Evolutionary conservation across 2,329 filamentous ascomycete genomes (phyloP).

Genomic region (Phaeophleospora eucalypticola): DNA sequence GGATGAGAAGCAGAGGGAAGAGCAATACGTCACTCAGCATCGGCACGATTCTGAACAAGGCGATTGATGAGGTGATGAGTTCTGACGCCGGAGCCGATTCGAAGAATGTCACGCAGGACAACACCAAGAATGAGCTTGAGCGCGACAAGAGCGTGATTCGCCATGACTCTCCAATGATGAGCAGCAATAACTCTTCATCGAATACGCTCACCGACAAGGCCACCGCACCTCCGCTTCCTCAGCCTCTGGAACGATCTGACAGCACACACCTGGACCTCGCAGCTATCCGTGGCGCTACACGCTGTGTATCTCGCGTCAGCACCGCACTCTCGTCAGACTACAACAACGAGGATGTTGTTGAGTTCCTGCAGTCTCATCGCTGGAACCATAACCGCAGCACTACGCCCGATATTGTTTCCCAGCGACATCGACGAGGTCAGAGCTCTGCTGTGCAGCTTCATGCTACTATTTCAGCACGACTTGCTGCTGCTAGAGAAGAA

Average conservation of each 20-base stretch:
- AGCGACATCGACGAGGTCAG: neutral
- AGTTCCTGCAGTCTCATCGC: constrained; percentile 1
- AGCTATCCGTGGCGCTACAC: constrained; percentile 2
- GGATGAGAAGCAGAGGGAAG: constrained; percentile 3
- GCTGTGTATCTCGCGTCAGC: constrained; percentile 3
- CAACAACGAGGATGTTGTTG: neutral
- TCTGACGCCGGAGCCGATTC: neutral
- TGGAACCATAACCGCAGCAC: constrained; percentile 4
- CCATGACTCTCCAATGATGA: neutral
- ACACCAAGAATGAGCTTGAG: too few species aligned
- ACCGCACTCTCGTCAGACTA: neutral
- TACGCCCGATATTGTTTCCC: neutral
- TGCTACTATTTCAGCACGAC: neutral
- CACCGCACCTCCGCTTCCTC: neutral
- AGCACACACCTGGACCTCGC: constrained; percentile 5
- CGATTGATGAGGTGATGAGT: neutral
- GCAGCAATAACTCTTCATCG: neutral
- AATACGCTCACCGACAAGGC: neutral
- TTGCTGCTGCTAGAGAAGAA: neutral
- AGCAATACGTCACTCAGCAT: constrained; percentile 6
- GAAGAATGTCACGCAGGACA: too few species aligned
- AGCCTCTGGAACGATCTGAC: neutral
- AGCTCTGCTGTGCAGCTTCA: neutral
- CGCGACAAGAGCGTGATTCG: neutral
- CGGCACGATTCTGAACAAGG: neutral